Evolutionary conservation across 768 basidiomycete genomes (phyloP), one percentile per base, ranked within the genome.

Genomic region (Boletellus ananas): DNA sequence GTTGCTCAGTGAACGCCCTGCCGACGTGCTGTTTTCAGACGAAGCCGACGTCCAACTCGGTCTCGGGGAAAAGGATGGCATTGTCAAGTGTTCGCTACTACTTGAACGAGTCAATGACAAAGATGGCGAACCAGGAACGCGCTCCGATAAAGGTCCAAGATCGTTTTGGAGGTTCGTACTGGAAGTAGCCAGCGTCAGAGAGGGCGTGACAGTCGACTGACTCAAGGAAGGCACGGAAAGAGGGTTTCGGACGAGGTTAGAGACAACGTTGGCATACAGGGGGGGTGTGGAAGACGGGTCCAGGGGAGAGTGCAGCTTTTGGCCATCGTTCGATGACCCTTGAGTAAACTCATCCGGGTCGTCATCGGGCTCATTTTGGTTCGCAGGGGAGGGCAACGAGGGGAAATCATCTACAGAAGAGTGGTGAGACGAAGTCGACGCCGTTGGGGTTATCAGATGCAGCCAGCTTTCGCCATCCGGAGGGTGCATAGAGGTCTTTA

Each of bases 381-480:
- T 61, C 16, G 33, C 46, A 4, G 59, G 55, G 13, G 68, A 43
- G 18, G 55, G 55, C 34, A 56, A 58, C 5, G 69, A 65, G 14
- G 68, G 37, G 3, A 60, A 35, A 39, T 73, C 69, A 3, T 47
- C 39, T 1, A 47, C 9, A 20, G 46, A 49, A 42, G 50, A 54
- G 40, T 47, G 39, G 21, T 50, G 50, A 1, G 67, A 62, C 20
- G 58, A 51, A 9, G 43, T 52, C 21, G 70, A 65, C 25, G 51
- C 6, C 6, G 62, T 56, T 2, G 68, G 61, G 12, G 64, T 68
- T n/a, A 60, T 56, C 46, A 67, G 42, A 41, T 62, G 61, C 14
- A 68, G 42, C 66, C 67, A 67, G 43, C 67, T 68, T 46, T 67
- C 62, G 40, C 64, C 64, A 45, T 59, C 64, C 1, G 55, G 49